Evolutionary conservation across 2,329 filamentous ascomycete genomes (phyloP).

Genomic region (Penicillium hesseltinei): DNA sequence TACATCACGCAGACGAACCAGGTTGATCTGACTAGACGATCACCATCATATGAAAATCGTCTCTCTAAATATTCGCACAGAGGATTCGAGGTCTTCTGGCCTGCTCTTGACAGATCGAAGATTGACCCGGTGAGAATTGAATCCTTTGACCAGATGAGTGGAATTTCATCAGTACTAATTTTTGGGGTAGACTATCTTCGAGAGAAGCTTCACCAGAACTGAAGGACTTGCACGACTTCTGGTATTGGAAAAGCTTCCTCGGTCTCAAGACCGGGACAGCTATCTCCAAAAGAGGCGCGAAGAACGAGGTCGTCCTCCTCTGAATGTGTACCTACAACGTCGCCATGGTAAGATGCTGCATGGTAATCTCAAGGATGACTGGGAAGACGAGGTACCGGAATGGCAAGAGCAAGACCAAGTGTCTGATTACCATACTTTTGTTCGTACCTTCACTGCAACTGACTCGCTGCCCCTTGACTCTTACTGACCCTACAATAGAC

Average conservation of each 20-base stretch:
- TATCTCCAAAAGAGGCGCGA: slow-evolving; percentile 68
- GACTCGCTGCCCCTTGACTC: slow-evolving; percentile 45
- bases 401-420: slow-evolving; percentile 77
- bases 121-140: slow-evolving; percentile 60
- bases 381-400: slow-evolving; percentile 79
- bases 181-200: slow-evolving; percentile 65
- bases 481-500: slow-evolving; percentile 29
- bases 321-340: slow-evolving; percentile 39
- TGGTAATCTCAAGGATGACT: slow-evolving; percentile 73
- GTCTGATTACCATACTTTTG: slow-evolving; percentile 74
- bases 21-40: slow-evolving; percentile 74
- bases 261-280: slow-evolving; percentile 62
- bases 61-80: slow-evolving; percentile 81
- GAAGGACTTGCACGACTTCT: slow-evolving; percentile 75
- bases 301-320: slow-evolving; percentile 69
- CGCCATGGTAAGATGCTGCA: slow-evolving; percentile 42
- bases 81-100: slow-evolving; percentile 82
- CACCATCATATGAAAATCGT: slow-evolving; percentile 83
- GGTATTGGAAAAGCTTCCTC: slow-evolving; percentile 76
- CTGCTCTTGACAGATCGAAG: slow-evolving; percentile 68
- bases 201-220: slow-evolving; percentile 73
- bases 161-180: background rate
- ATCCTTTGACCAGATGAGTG: too few species aligned
- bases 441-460: slow-evolving; percentile 53
- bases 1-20: slow-evolving; percentile 82